phyloP scores from a whole-genome alignment of 1,284 basidiomycete species.

The Rhodotorula sp. region DNA sequence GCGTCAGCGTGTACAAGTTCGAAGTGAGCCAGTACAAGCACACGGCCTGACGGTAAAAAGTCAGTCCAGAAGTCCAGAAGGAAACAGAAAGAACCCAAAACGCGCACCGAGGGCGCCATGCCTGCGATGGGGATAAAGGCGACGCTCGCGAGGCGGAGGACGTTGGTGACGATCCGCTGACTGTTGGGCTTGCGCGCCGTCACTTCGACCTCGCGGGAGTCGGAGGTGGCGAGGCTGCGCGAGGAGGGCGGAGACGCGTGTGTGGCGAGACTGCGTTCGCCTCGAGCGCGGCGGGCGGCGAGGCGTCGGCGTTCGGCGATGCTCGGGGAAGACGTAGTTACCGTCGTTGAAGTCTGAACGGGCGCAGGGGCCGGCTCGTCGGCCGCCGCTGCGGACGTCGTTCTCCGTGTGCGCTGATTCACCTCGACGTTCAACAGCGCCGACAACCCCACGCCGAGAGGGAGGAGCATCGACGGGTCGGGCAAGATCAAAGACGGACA shows the following conservation, averaged over 20 bases:
- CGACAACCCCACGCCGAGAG: constrained; percentile 67
- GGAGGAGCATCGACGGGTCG: constrained; percentile 68
- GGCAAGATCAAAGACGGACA: constrained; percentile 67
- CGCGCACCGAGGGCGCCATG: constrained; percentile 68
- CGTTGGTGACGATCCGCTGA: constrained; percentile 60
- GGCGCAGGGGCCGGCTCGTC: neutral
- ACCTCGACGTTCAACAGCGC: constrained; percentile 76
- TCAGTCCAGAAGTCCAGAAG: no score
- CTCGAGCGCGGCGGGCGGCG: constrained; percentile 11
- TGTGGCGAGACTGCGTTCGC: constrained; percentile 5
- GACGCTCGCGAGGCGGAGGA: constrained; percentile 64
- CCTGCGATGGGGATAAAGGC: constrained; percentile 72
- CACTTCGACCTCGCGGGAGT: neutral
- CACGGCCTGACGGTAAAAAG: constrained; percentile 59
- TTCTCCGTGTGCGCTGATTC: constrained; percentile 14
- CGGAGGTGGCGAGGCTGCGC: neutral
- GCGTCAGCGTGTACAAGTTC: constrained; percentile 71
- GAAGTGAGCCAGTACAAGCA: constrained; percentile 82
- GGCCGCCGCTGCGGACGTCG: neutral
- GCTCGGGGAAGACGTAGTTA: neutral
- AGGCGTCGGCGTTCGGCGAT: constrained; percentile 23
- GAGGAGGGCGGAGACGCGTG: neutral
- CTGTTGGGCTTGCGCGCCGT: constrained; percentile 15
- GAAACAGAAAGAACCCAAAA: no score
- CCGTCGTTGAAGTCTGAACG: neutral